Evolutionary conservation across 2,329 filamentous ascomycete species (phyloP).

Genomic region (Penicillium thymicola): DNA sequence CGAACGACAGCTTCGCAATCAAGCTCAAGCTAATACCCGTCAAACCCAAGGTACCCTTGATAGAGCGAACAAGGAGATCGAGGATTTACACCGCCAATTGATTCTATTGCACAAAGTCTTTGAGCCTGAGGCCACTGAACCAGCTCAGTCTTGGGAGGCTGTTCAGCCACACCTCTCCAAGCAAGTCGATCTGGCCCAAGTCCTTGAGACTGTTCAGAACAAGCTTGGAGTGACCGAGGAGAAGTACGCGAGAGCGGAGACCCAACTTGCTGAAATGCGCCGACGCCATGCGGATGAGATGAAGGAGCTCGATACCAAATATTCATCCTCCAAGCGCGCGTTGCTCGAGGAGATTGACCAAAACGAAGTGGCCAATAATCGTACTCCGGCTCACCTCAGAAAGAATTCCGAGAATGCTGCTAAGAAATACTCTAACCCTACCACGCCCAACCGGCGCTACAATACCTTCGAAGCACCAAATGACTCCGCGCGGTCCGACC

Average conservation of each 20-base stretch:
- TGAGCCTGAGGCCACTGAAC: constrained; percentile 67
- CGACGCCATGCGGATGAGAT: constrained; percentile 69
- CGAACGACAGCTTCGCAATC: constrained; percentile 77
- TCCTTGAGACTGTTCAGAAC: constrained; percentile 84
- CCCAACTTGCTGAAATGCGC: constrained; percentile 74
- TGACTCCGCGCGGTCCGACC: constrained; percentile 80
- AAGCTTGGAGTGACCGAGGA: constrained; percentile 80
- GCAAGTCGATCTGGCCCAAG: constrained; percentile 73
- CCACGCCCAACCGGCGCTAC: constrained; percentile 73
- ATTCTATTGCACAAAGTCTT: constrained; percentile 81
- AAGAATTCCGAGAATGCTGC: constrained; percentile 55
- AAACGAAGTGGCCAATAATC: constrained; percentile 69
- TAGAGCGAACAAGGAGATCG: constrained; percentile 73
- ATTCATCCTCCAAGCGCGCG: constrained; percentile 65
- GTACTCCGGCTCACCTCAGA: constrained; percentile 70
- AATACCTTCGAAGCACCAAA: constrained; percentile 61
- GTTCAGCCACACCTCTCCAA: constrained; percentile 65
- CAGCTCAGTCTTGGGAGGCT: constrained; percentile 66
- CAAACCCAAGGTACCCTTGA: constrained; percentile 78
- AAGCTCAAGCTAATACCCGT: constrained; percentile 81
- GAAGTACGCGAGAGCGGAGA: constrained; percentile 75
- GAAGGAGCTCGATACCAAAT: constrained; percentile 60
- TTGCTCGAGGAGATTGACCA: constrained; percentile 83
- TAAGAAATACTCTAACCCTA: constrained; percentile 67
- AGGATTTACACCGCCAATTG: constrained; percentile 75